Evolutionary conservation across 73 alveolate species (phyloP).

Genomic region (Symbiodinium pilosum): DNA sequence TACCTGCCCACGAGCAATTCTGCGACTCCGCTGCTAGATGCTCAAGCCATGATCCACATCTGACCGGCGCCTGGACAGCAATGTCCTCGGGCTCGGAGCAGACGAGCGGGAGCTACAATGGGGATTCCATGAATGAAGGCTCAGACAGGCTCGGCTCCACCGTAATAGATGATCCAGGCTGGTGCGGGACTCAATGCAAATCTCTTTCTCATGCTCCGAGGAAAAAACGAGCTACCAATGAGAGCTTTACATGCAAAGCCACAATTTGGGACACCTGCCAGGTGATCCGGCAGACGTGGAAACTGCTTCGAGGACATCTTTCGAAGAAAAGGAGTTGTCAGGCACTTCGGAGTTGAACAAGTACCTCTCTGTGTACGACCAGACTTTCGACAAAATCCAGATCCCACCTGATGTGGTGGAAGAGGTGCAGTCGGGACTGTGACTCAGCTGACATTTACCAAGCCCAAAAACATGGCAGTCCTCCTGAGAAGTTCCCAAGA

Average conservation of each 20-base stretch:
- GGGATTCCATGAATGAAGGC: neutral
- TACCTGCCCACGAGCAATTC: no score
- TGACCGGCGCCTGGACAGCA: neutral
- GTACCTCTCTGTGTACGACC: conserved; percentile 40
- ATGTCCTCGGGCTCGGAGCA: conserved; percentile 18
- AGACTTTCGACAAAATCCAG: conserved; percentile 63
- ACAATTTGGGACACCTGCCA: no score
- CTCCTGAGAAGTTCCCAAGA: no score
- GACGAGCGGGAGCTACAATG: neutral
- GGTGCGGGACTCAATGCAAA: no score
- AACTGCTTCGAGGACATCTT: neutral
- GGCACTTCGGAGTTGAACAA: neutral
- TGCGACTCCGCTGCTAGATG: no score
- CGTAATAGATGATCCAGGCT: neutral
- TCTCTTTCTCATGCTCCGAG: no score
- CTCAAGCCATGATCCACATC: neutral
- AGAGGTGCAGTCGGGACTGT: neutral
- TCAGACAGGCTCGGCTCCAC: neutral
- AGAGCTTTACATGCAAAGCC: no score
- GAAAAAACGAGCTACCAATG: no score
- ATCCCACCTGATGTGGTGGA: conserved; percentile 22
- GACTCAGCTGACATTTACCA: neutral
- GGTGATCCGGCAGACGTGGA: neutral
- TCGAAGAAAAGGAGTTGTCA: neutral
- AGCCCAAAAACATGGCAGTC: no score